Evolutionary conservation across 805 yeast genomes (phyloP).

Genomic region (Osmozyma mogii): DNA sequence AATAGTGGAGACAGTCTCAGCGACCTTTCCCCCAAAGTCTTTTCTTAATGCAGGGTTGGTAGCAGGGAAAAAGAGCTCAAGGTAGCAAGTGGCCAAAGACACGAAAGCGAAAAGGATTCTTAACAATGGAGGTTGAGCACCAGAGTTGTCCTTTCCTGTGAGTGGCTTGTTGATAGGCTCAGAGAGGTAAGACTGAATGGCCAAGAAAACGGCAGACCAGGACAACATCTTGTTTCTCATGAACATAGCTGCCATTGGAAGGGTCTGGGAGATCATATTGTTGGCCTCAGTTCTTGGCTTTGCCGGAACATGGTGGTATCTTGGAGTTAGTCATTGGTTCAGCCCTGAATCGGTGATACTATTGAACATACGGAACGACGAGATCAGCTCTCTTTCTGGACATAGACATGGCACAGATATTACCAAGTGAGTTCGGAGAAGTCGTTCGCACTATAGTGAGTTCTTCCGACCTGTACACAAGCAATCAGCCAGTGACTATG

Average conservation of each 20-base stretch:
- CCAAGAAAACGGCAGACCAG: slow-evolving; percentile 48
- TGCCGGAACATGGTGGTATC: slow-evolving; percentile 43
- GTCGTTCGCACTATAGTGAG: no score
- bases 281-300: slow-evolving; percentile 36
- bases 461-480: no score
- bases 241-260: slow-evolving; percentile 67
- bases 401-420: no score
- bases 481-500: no score
- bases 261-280: slow-evolving; percentile 44
- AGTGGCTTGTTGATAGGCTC: slow-evolving; percentile 30
- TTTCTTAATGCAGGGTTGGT: slow-evolving; percentile 26
- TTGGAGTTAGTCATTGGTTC: no score
- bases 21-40: no score
- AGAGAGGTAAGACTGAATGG: slow-evolving; percentile 41
- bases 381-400: no score
- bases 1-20: no score
- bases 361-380: no score
- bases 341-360: no score
- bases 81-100: slow-evolving; percentile 45
- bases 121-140: slow-evolving; percentile 40
- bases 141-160: slow-evolving; percentile 12
- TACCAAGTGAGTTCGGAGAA: no score
- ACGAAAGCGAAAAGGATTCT: slow-evolving; percentile 38
- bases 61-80: slow-evolving; percentile 43
- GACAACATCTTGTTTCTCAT: slow-evolving; percentile 48